Evolutionary conservation across 2,329 filamentous ascomycete genomes (phyloP).

Genomic region (Calcarisporium arbuscula): DNA sequence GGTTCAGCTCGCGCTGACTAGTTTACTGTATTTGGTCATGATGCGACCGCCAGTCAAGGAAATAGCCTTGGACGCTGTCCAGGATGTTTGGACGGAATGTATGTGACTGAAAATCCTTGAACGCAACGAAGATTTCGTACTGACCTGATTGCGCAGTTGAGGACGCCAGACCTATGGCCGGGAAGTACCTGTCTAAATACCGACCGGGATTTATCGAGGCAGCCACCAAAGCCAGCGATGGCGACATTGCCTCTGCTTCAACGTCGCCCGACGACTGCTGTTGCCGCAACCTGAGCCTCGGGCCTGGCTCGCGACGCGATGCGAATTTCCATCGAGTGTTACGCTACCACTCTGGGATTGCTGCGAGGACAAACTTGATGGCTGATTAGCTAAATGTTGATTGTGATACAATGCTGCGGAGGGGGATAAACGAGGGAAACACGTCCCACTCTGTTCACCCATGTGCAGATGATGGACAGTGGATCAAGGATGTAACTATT

Average conservation of each 20-base stretch:
- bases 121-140: no score
- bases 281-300: constrained; percentile 23
- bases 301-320: background rate
- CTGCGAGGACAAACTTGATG: no score
- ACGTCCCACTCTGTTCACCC: no score
- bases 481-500: constrained; percentile 1
- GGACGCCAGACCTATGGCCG: constrained; percentile 55
- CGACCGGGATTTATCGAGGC: constrained; percentile 44
- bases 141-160: constrained; percentile 52
- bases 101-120: no score
- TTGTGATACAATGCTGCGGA: no score
- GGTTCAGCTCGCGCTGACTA: constrained; percentile 57
- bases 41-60: constrained; percentile 60
- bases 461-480: no score
- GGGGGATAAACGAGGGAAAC: no score
- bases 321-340: no score
- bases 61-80: constrained; percentile 57
- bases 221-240: constrained; percentile 18
- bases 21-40: constrained; percentile 60
- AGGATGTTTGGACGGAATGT: constrained; percentile 63
- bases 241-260: constrained; percentile 12
- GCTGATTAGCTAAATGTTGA: no score
- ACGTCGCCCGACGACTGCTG: constrained; percentile 16
- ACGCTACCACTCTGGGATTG: no score
- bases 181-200: constrained; percentile 57